phyloP scores from a whole-genome alignment of 2,329 filamentous ascomycete species.

The Teratosphaeria pseudoeucalypti region DNA sequence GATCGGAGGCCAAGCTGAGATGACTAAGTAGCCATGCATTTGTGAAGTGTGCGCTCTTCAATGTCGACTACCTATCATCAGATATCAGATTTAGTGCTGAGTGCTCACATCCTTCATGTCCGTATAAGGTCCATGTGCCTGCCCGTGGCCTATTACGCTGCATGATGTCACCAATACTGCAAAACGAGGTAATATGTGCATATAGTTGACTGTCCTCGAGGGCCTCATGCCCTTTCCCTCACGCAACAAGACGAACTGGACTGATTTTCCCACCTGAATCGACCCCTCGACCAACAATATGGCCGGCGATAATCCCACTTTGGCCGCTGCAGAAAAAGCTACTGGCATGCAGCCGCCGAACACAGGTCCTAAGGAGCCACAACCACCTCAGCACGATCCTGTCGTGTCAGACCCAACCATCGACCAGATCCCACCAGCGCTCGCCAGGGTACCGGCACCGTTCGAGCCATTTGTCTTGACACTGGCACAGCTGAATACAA shows the following conservation, averaged over 20 bases:
- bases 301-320: constrained; percentile 5
- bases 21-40: too few species aligned
- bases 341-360: constrained; percentile 7
- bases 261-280: not conserved
- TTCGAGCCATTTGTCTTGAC: constrained; percentile 5
- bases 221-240: too few species aligned
- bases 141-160: not conserved
- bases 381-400: constrained; percentile 7
- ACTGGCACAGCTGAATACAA: constrained; percentile 5
- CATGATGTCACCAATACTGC: not conserved
- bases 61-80: not conserved
- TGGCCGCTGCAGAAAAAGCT: constrained; percentile 2
- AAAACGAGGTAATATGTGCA: not conserved
- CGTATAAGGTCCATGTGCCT: too few species aligned
- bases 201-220: not conserved
- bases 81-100: not conserved
- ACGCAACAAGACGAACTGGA: too few species aligned
- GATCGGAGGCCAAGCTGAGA: too few species aligned
- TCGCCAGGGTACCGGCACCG: constrained; percentile 3
- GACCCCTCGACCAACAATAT: not conserved
- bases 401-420: not conserved
- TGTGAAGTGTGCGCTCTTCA: not conserved
- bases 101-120: not conserved
- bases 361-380: constrained; percentile 1
- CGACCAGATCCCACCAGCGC: constrained; percentile 5